These are phyloP conservation scores for Sporisorium sorghi DNA, from an alignment of 1,284 basidiomycete species.

Conservation along the genomic window DNA sequence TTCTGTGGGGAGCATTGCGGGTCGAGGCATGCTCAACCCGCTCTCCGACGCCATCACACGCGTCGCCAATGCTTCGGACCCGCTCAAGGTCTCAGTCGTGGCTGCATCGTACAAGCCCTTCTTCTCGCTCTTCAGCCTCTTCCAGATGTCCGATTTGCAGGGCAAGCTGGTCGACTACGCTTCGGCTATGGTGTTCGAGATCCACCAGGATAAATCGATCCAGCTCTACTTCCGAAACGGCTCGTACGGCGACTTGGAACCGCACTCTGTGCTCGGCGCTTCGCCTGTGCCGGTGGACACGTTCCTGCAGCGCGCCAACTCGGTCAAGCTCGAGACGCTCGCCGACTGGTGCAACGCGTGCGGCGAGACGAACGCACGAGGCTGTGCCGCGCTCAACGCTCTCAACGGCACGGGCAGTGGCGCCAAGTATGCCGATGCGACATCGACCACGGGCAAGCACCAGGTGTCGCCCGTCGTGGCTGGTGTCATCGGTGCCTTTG, in stretches of 20 bases:
- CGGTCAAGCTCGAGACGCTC: constrained; percentile 68
- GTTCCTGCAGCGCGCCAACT: constrained; percentile 80
- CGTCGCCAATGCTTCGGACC: constrained; percentile 81
- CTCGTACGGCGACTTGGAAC: constrained; percentile 70
- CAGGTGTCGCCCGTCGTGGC: constrained; percentile 60
- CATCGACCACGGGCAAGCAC: constrained; percentile 55
- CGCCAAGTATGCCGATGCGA: constrained; percentile 47
- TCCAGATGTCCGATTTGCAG: constrained; percentile 36
- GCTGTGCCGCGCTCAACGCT: constrained; percentile 53
- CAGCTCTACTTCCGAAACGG: constrained; percentile 88
- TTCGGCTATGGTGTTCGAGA: constrained; percentile 81
- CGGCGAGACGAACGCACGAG: constrained; percentile 52
- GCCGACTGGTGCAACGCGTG: constrained; percentile 71
- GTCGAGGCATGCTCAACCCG: constrained; percentile 79
- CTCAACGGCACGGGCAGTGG: constrained; percentile 63
- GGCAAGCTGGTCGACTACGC: constrained; percentile 78
- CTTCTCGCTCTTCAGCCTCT: constrained; percentile 83
- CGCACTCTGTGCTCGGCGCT: constrained; percentile 63
- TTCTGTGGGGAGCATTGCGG: constrained; percentile 85
- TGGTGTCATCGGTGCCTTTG: constrained; percentile 60
- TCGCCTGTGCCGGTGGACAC: constrained; percentile 77
- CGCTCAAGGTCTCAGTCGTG: constrained; percentile 80
- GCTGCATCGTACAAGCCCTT: constrained; percentile 85
- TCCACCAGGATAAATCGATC: constrained; percentile 72
- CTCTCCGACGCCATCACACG: constrained; percentile 78